Base-by-base conservation (phyloP, 208 protist species). In the Balamuthia mandrillaris region DNA sequence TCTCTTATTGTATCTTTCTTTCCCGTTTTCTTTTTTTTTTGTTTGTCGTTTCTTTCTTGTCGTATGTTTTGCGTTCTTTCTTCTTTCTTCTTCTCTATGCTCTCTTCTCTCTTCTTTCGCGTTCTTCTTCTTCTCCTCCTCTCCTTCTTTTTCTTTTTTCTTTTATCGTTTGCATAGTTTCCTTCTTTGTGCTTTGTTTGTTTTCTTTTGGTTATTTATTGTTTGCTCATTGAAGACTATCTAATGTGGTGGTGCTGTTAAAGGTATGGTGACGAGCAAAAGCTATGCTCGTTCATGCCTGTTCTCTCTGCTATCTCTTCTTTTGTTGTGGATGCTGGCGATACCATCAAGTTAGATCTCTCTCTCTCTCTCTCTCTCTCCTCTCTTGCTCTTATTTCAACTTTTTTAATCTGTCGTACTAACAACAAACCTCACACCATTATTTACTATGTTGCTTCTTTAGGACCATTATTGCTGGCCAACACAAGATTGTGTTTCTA, bases 271-370 rank as follows among this genome's bases (percentile, higher is more conserved):
- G 86, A 93, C 27, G 91, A 93, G 51, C 74, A 90, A 12, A 63
- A 85, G 51, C 77, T 93, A 2, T 84, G 74, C 45, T 77, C 91
- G 37, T 90, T 93, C 29, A 92, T 93, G 83, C 88, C 86, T 14
- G 86, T 90, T 29, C 58, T 93, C 0, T 85, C 60, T 52, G 91
- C 88, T 2, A 89, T 93, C 58, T 47, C 85, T 16, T 93, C 90
- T 7, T 92, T 93, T 81, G 84, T 92, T 1, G 86, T 88, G 37
- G 75, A 70, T 21, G 60, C 81, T 27, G 72, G 87, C 18, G 88
- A 92, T 56, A 61, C 49, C 3, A 45, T 92, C 7, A 33, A 87
- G 56, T 75, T 37, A 1, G 33, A 4, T 61, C 24, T 33, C 31
- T 5, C 31, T 31, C 37, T 58, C 33, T 12, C 84, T 37, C 1